Evolutionary conservation across 148 eudicot genomes (phyloP), one percentile per base, ranked within the genome.

Genomic region (Vaccinium macrocarpon): DNA sequence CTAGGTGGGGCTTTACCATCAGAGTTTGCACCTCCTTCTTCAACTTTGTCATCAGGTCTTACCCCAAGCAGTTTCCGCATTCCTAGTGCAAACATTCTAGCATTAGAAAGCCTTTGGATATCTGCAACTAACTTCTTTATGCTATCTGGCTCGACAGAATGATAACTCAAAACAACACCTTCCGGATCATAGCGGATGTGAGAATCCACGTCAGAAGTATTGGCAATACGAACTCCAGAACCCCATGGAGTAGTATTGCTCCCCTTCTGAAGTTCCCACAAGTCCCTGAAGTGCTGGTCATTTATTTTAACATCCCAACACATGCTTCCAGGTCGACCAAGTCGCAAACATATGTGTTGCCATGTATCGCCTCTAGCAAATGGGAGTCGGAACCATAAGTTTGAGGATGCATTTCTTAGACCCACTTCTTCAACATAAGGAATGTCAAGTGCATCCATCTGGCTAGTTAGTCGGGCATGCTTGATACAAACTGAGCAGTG

Each of bases 221-320:
- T 97, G 79, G 99, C 99, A 83, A 95, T 93, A 71, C 98, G 94
- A 73, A 97, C 92, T 83, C 95, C 96, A 90, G 89, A 91, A 84
- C 94, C 99, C 98, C 99, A 95, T 80, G 98, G 87, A 77, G 98
- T 93, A 84, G 21, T 83, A 89, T 82, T 90, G 85, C 88, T 87
- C 75, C 98, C 99, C 84, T 94, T 95, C 84, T 94, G 95, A 88
- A 97, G 99, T 81, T 95, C 97, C 98, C 98, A 97, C 91, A 97
- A 89, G 86, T 97, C 98, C 85, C 90, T 89, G 84, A 93, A 97
- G 85, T 97, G 98, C 76, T 92, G 95, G 90, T 97, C 99, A 83
- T 86, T 90, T 49, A 97, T 93, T 87, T 97, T 94, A 48, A 97
- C 99, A 92, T 97, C 99, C 99, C 99, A 97, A 78, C 90, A 93